Evolutionary conservation across 1,284 basidiomycete species (phyloP), one percentile per base, ranked within the genome.

Genomic region (Heimioporus retisporus): DNA sequence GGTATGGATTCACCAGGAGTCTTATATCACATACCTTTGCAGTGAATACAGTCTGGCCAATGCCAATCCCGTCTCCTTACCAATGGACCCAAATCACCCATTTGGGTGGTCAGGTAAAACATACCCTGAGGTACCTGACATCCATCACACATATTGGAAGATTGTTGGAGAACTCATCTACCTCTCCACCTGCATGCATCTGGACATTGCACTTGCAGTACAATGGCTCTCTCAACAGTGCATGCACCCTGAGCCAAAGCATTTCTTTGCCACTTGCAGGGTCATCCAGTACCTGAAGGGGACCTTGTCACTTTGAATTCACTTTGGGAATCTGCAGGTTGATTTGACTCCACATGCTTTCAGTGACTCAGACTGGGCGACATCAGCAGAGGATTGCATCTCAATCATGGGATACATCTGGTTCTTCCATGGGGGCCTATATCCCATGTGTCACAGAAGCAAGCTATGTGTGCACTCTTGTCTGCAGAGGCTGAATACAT

Each of bases 1-100:
- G 35, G 13, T 58, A 0, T 69, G 69, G 64, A 46, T 71, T 6
- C 68, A 72, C 28, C 68, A 72, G 15, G 54, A 51, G 3, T 44
- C 60, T 0, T 72, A 72, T 35, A 68, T 72, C 0, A 1, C 2
- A 0, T 28, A 65, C 13, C 51, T 72, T 1, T 65, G 63, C 1
- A 1, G 31, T 0, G 53, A 72, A 15, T 67, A 72, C 19, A 54
- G 65, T 0, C n/a, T 72, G 0, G 1, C 19, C 0, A 46, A 65
- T 1, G 54, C 51, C 1, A 65, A 72, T 13, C 25, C 58, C 2
- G 54, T 71, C 1, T 55, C 42, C 0, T 6, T 66, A 0, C 68
- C 60, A 0, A 68, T 71, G 63, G 66, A 71, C 18, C 63, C 61
- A 0, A 61, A 60, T 5, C 28, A 44, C 16, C 65, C 56, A 1